Base-by-base conservation (phyloP, 352 stramenopile species). In the Peronospora destructor region DNA sequence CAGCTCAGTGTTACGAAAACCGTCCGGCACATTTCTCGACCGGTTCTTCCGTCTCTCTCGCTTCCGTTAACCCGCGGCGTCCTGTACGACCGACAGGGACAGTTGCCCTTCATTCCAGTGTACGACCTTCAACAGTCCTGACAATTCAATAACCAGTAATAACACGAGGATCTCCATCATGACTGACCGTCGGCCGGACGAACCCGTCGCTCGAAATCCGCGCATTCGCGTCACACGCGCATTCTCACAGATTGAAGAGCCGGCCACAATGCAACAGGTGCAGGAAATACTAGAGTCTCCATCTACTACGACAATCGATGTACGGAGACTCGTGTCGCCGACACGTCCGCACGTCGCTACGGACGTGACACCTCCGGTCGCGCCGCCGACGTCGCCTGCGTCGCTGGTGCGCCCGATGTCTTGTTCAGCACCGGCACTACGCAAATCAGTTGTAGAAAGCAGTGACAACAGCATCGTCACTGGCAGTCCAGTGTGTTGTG, bases 171-270 rank as follows among this genome's bases (percentile, higher is more conserved):
- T 12, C 19, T 19, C 34, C 43, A 26, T 14, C 33, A 53, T 63
- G 55, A 43, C 14, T 17, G 25, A 57, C 29, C 49, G 11, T 23
- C 35, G 21, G 16, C 16, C 30, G 51, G 29, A 48, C 16, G 16
- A 38, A 7, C 2, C 14, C 16, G 16, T 35, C 9, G n/a, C 46
- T 26, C 30, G 46, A 34, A 30, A 1, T 11, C 46, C 52, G 16
- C 57, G 54, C 11, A 53, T 68, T 41, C 68, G 71, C 51, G 56
- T 65, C 23, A 61, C 49, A 7, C 71, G 76, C 54, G 76, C 76
- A 12, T 87, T 87, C 62, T 78, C 76, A 25, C 73, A 87, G 57
- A 71, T 85, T 30, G 69, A 87, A 28, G 67, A 78, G 37, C 66
- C 71, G 0, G 10, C 66, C 8, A 68, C 56, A 34, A 41, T 68